These are phyloP conservation scores for Aspergillus puulaauensis DNA, from an alignment of 2,329 filamentous ascomycete species.

Conservation along the genomic window DNA sequence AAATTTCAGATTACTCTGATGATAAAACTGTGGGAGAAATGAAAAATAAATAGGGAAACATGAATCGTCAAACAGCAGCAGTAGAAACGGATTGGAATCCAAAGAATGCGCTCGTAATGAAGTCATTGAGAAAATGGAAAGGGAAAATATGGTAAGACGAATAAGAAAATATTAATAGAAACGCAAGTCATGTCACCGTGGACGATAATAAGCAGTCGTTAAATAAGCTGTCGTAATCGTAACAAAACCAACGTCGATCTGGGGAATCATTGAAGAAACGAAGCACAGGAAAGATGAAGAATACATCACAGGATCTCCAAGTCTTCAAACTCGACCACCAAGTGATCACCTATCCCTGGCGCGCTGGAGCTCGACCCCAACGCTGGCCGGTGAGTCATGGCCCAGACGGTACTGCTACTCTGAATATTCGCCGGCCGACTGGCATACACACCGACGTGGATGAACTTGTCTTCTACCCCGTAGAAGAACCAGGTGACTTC, in stretches of 20 bases:
- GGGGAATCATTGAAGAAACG: neutral
- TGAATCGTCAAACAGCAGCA: too few species aligned
- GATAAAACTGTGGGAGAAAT: too few species aligned
- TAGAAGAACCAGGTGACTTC: constrained; percentile 64
- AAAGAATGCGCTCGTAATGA: too few species aligned
- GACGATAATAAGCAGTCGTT: neutral
- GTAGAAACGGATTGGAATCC: too few species aligned
- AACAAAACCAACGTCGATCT: neutral
- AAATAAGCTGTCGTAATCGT: neutral
- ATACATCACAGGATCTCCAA: constrained; percentile 47
- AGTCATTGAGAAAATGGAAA: neutral
- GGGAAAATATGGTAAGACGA: neutral
- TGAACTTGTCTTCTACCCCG: constrained; percentile 58
- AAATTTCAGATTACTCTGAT: neutral
- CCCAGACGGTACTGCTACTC: constrained; percentile 39
- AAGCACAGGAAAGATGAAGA: neutral
- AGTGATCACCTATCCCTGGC: constrained; percentile 33
- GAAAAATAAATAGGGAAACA: too few species aligned
- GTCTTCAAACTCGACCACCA: constrained; percentile 53
- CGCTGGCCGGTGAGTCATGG: constrained; percentile 36
- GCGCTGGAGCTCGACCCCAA: constrained; percentile 23
- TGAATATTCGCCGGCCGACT: constrained; percentile 53
- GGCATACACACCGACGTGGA: constrained; percentile 60
- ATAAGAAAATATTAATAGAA: neutral
- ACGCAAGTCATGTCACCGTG: neutral